Evolutionary conservation across 345 rosid genomes (phyloP), one percentile per base, ranked within the genome.

Genomic region (Lepidium aucheri): DNA sequence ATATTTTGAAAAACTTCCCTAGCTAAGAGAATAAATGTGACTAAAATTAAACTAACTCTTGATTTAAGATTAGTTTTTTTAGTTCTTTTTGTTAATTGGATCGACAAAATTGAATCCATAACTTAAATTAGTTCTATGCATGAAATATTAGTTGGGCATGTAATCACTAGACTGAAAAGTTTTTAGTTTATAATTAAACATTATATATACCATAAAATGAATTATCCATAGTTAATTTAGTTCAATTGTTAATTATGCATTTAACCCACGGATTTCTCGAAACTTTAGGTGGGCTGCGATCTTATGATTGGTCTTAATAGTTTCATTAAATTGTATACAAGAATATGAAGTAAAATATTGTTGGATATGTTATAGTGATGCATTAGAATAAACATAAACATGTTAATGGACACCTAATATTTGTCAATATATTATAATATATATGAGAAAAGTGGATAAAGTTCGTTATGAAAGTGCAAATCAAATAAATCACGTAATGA

Each of bases 311-410:
- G 6, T 8, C 9, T 45, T 59, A 38, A 7, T 3, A 16, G 2
- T 10, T 55, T 17, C 34, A 4, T 36, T 54, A 53, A 30, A 26
- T 2, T 16, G n/a, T n/a, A n/a, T n/a, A n/a, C 13, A 30, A 41
- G 59, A 49, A 68, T 58, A 30, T 20, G 36, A 13, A 60, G 36
- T 50, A 60, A 50, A 60, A 40, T 69, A 69, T 60, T 32, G 16
- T 22, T 39, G 43, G 60, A 69, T 59, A 41, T 69, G 60, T 32
- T 59, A 38, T 68, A 13, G 51, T 59, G 59, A 40, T 49, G 59
- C 60, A 40, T 50, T 50, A 24, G 9, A 58, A 49, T 47, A 39
- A n/a, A 30, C 34, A 53, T 18, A 13, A 30, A 38, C 24, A 14
- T 6, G 46, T 36, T 13, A 45, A 57, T 47, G 65, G 46, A 49